A percentile compares a stretch with the other conserved stretches of the same genome.
Evolutionary conservation across 2,329 filamentous ascomycete genomes (phyloP).

Genomic region (Diaporthe capsici): DNA sequence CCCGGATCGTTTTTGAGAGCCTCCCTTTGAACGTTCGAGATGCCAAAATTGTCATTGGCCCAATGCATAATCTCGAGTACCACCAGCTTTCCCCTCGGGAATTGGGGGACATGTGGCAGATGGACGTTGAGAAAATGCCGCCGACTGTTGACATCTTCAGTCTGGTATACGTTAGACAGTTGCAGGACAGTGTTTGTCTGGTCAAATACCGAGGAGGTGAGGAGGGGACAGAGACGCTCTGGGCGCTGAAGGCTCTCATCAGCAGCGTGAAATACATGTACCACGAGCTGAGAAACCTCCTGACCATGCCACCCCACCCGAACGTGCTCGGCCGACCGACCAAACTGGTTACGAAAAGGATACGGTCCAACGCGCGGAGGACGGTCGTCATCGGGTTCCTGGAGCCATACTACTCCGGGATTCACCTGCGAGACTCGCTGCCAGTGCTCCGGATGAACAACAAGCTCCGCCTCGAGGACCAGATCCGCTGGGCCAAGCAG

Average conservation of each 20-base stretch:
- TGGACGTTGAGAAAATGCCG: conserved; percentile 57
- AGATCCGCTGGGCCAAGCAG: conserved; percentile 68
- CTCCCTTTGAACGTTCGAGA: conserved; percentile 62
- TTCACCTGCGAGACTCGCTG: conserved; percentile 68
- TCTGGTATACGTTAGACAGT: conserved; percentile 65
- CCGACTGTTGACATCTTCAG: conserved; percentile 63
- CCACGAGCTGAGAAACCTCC: conserved; percentile 70
- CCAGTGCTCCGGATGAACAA: conserved; percentile 64
- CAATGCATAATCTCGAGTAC: conserved; percentile 67
- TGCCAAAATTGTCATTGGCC: conserved; percentile 62
- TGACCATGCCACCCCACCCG: conserved; percentile 65
- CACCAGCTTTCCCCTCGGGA: conserved; percentile 62
- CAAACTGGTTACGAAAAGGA: conserved; percentile 69
- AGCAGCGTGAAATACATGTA: conserved; percentile 73
- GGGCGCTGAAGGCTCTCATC: conserved; percentile 71
- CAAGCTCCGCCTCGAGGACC: conserved; percentile 57
- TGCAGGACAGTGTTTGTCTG: conserved; percentile 72
- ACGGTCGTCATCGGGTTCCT: conserved; percentile 72
- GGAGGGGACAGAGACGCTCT: conserved; percentile 50
- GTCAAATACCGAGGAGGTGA: conserved; percentile 55
- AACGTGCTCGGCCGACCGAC: conserved; percentile 67
- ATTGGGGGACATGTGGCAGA: conserved; percentile 61
- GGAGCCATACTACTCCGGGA: conserved; percentile 66
- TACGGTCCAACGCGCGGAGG: conserved; percentile 68
- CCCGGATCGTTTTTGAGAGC: conserved; percentile 67